Base-by-base conservation (phyloP, 192 early-diverging fungal species). In the Entomortierella parvispora region DNA sequence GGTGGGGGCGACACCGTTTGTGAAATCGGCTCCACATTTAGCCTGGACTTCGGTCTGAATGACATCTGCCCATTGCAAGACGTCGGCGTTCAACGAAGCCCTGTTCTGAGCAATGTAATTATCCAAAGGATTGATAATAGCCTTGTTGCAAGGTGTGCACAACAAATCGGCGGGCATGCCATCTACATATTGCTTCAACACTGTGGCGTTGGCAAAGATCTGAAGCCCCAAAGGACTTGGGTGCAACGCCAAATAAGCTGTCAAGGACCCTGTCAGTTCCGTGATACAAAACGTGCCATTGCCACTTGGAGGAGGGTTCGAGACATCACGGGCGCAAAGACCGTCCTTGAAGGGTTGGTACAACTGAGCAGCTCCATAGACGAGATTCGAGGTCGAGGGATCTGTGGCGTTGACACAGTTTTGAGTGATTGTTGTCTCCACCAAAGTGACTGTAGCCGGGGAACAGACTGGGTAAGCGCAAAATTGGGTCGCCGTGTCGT, bases 111-210 rank as follows among this genome's bases (percentile, higher is more conserved):
- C 15, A 22, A 77, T 31, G 15, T 68, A 77, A 33, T 77, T 77
- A 48, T 33, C 43, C 11, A 77, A 49, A 0, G 74, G 74, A 33
- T 77, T 77, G 61, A 77, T 77, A 23, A 77, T 77, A 15, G 74
- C 65, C 55, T 77, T 77, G 60, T 68, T 77, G 45, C 74, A 77
- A 9, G 58, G 23, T 2, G 74, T 68, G 65, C 74, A 77, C 12
- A 77, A 40, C 22, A 77, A 4, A 8, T 59, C 61, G 18, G 28
- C 31, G 5, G 74, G 74, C 65, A 77, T 68, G 4, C 17, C 37
- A 11, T 58, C 46, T 3, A 77, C 65, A 52, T 68, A 77, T 20
- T 58, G 58, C 31, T 68, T 52, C 33, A 77, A 54, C 1, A 52
- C 74, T 3, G 65, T 59, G 1, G 63, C 29, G 9, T 77, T 59